Conservation (phyloP, 176 grass and related monocot species). For the Poa annua region DNA sequence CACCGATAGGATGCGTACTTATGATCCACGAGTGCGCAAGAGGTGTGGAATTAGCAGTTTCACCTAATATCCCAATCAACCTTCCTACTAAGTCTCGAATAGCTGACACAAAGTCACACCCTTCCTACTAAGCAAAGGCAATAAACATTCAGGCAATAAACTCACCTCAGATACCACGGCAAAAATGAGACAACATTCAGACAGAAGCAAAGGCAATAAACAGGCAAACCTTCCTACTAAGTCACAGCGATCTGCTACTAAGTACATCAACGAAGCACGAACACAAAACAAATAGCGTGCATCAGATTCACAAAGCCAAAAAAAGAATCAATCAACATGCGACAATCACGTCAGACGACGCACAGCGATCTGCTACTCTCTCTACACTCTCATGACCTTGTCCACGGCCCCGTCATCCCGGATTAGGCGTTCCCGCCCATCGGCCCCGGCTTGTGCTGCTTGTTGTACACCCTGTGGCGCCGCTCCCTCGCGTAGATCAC, state of each 20-base stretch:
- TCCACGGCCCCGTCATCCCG: no score
- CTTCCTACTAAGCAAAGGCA: no score
- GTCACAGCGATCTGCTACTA: no score
- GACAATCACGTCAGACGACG: not conserved
- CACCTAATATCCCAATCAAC: not conserved
- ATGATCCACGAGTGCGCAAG: not conserved
- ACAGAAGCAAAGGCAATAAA: not conserved
- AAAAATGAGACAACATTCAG: not conserved
- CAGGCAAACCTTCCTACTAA: not conserved
- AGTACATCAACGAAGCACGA: not conserved
- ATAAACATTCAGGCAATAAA: no score
- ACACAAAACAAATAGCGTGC: constrained; percentile 8
- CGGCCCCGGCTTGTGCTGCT: constrained; percentile 52
- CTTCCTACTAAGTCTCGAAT: no score
- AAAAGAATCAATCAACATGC: constrained; percentile 21
- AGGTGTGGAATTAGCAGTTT: not conserved
- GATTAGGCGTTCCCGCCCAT: not conserved
- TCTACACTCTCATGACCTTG: constrained; percentile 33
- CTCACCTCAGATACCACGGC: not conserved
- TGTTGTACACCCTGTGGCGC: constrained; percentile 73
- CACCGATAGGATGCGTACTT: not conserved
- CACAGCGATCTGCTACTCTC: constrained; percentile 24
- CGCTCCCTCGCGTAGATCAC: constrained; percentile 83
- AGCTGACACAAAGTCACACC: not conserved
- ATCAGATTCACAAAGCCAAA: not conserved